Conservation (phyloP, 495 filamentous ascomycete species). For the Annulohypoxylon bovei region DNA sequence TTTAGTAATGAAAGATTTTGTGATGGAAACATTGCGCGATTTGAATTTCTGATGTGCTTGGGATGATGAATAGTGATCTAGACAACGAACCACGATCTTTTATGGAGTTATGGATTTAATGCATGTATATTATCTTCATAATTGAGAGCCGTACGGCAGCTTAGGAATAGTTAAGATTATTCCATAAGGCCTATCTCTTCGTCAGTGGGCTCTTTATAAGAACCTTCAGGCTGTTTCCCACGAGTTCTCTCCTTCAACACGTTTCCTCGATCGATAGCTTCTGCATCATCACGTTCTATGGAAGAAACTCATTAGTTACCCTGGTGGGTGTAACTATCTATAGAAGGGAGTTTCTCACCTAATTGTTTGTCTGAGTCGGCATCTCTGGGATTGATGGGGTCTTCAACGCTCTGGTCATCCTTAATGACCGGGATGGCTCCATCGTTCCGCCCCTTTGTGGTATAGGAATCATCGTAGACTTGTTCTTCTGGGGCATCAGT, state of each 20-base stretch:
- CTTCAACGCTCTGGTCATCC: constrained; percentile 61
- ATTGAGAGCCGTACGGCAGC: too few species aligned
- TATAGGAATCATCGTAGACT: constrained; percentile 48
- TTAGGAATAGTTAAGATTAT: constrained; percentile 9
- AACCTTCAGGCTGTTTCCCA: constrained; percentile 57
- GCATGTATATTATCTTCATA: too few species aligned
- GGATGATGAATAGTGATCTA: too few species aligned
- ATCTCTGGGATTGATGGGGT: constrained; percentile 53
- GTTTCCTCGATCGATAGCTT: constrained; percentile 63
- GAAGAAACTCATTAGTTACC: neutral
- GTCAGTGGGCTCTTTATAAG: constrained; percentile 63
- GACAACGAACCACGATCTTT: too few species aligned
- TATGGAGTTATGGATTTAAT: too few species aligned
- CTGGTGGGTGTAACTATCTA: too few species aligned
- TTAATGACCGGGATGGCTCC: constrained; percentile 62
- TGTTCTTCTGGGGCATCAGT: constrained; percentile 31
- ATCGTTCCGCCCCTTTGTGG: constrained; percentile 40
- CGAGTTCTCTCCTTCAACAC: constrained; percentile 61
- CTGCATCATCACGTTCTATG: constrained; percentile 60
- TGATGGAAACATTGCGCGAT: too few species aligned
- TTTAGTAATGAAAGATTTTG: too few species aligned
- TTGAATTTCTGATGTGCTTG: too few species aligned
- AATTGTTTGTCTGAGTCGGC: constrained; percentile 63
- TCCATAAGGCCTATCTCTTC: constrained; percentile 52
- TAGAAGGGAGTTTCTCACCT: constrained; percentile 48